Base-by-base conservation (phyloP, 2,329 filamentous ascomycete genomes). In the Ascochyta pisi region DNA sequence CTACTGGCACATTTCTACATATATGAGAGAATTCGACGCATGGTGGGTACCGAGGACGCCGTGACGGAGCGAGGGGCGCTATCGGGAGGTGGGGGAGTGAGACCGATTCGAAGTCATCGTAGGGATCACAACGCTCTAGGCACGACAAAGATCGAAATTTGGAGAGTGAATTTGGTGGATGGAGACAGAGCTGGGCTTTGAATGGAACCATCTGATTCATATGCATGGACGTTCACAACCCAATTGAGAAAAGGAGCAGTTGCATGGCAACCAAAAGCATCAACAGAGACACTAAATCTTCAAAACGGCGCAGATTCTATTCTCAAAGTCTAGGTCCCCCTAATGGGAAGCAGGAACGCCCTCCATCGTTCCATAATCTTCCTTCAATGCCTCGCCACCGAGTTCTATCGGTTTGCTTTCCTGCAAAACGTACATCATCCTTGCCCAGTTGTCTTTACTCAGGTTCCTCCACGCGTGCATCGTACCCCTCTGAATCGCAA, bases 401-500 rank as follows among this genome's bases (percentile, higher is more conserved):
- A 73, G 45, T 37, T 61, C 63, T 5, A 75, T 51, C 13, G 65
- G 65, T 60, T 68, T 63, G 38, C 58, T 64, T 24, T 66, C 60
- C 62, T 71, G 70, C 33, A 74, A 50, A 13, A 75, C 66, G 57
- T 64, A 74, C 62, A 73, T 59, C 61, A 75, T 68, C 5, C 72
- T 46, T 19, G 61, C 64, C 71, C 69, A 73, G 15, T 59, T 57
- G 0, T 65, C 73, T 19, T 58, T 13, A 39, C 66, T 69, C 10
- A 58, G 27, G 26, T 76, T 76, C 34, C 64, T 68, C 73, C 73
- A 75, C n/a, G 68, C 69, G 61, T 77, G 75, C 65, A 73, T 77
- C 1, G 74, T 76, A 2, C 74, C 75, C 6, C 75, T 60, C 51
- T 77, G 74, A 24, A 77, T 66, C 1, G 67, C 65, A 5, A 75